phyloP scores from a whole-genome alignment of 2,329 filamentous ascomycete genomes.

The Calonectria ilicicola region DNA sequence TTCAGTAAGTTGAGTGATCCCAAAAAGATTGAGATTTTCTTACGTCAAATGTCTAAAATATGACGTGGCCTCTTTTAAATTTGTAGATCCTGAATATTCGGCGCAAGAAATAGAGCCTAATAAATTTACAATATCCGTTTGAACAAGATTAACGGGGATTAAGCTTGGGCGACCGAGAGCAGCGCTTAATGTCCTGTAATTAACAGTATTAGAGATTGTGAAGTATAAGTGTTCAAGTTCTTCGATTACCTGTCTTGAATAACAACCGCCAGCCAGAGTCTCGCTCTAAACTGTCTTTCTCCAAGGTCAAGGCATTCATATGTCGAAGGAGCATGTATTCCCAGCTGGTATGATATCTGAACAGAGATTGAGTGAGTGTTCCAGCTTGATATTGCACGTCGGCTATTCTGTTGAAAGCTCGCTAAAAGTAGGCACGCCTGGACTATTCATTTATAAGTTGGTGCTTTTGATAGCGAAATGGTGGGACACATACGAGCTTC shows the following conservation, averaged over 20 bases:
- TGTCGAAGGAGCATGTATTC: constrained; percentile 42
- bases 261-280: background rate
- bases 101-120: constrained; percentile 1
- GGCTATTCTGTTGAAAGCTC: constrained; percentile 47
- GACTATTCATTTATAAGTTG: constrained; percentile 23
- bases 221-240: background rate
- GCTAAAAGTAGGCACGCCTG: constrained; percentile 45
- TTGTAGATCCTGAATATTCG: background rate
- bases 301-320: background rate
- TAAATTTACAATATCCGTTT: constrained; percentile 17
- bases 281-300: background rate
- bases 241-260: constrained; percentile 11
- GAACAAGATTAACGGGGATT: constrained; percentile 26
- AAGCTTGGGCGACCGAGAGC: constrained; percentile 28
- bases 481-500: background rate
- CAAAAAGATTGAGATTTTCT: background rate
- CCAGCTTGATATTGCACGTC: constrained; percentile 46
- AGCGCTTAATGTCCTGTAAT: constrained; percentile 16
- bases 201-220: background rate
- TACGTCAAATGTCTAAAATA: constrained; percentile 37
- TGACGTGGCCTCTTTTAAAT: constrained; percentile 16
- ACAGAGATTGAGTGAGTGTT: constrained; percentile 44
- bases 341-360: constrained; percentile 46
- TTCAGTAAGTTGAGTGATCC: background rate
- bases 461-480: background rate